These are phyloP conservation scores for Pythium phragmiticola DNA, from an alignment of 352 stramenopile species.

Conservation along the genomic window DNA sequence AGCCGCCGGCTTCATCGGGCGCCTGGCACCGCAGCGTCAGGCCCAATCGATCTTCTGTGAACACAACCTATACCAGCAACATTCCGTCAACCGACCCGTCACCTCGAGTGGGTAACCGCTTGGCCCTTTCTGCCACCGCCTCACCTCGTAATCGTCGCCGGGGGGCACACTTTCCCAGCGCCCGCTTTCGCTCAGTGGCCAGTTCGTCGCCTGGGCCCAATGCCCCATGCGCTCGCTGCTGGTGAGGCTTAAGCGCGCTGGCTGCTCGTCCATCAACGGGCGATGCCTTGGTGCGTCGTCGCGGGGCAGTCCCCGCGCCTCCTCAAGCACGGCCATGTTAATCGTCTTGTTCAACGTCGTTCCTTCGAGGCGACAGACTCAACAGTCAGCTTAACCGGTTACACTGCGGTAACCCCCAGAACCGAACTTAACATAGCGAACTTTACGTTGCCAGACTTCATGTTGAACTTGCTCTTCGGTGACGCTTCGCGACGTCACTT, in stretches of 20 bases:
- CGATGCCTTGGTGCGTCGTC: not conserved
- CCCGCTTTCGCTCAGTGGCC: not conserved
- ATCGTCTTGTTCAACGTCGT: constrained; percentile 1
- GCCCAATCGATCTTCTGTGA: constrained; percentile 26
- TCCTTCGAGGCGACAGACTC: constrained; percentile 2
- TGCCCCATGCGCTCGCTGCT: constrained; percentile 8
- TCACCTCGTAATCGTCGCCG: constrained; percentile 23
- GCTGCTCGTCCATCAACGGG: not conserved
- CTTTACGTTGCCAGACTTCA: constrained; percentile 5
- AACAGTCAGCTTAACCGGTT: constrained; percentile 3
- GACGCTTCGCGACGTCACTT: not conserved
- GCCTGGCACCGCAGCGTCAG: constrained; percentile 28
- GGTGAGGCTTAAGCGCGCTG: not conserved
- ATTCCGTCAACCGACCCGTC: not conserved
- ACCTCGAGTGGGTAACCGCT: not conserved
- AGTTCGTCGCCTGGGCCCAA: constrained; percentile 13
- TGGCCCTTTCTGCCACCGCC: not conserved
- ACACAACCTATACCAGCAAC: constrained; percentile 20
- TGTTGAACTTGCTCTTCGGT: constrained; percentile 26
- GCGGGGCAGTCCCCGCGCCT: constrained; percentile 1
- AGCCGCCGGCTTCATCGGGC: constrained; percentile 13
- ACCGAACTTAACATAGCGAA: constrained; percentile 13
- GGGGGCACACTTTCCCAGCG: not conserved
- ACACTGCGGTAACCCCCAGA: constrained; percentile 3
- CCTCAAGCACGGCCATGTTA: constrained; percentile 14